Evolutionary conservation across 2,329 filamentous ascomycete species (phyloP).

Genomic region (Fusarium bactridioides): DNA sequence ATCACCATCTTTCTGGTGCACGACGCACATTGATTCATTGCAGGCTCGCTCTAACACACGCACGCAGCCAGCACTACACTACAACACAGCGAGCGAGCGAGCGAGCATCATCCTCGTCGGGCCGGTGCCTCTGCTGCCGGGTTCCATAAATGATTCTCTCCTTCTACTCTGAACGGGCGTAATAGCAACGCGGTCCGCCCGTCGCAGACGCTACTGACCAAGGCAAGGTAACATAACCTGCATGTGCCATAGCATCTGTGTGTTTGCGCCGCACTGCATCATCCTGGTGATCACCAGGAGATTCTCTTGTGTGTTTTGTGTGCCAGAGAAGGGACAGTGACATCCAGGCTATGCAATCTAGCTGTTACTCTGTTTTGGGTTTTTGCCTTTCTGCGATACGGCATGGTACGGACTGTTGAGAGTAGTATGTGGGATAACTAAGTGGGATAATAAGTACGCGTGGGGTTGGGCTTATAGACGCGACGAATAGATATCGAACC

Average conservation of each 20-base stretch:
- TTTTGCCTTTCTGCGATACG: neutral
- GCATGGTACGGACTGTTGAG: neutral
- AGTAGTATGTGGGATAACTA: constrained; percentile 1
- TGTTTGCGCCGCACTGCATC: constrained; percentile 20
- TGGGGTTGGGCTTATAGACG: neutral
- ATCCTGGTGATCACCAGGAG: constrained; percentile 1
- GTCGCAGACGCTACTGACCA: constrained; percentile 20
- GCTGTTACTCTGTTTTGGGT: neutral
- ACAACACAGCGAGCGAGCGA: neutral
- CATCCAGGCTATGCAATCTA: neutral
- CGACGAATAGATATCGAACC: neutral
- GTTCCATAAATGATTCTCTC: neutral
- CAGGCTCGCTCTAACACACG: neutral
- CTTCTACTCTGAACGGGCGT: constrained; percentile 18
- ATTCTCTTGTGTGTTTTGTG: neutral
- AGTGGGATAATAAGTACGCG: constrained; percentile 18
- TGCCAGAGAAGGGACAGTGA: neutral
- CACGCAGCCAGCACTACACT: neutral
- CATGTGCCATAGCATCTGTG: constrained; percentile 16
- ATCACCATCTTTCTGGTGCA: neutral
- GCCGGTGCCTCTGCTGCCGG: neutral
- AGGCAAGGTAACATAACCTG: constrained; percentile 5
- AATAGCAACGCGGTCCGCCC: constrained; percentile 23
- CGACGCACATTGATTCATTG: neutral
- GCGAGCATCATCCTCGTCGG: neutral